A percentile compares a stretch with the other conserved stretches of the same genome.
Evolutionary conservation across 129 eudicot species (phyloP).

Genomic region (Cynara cardunculus): DNA sequence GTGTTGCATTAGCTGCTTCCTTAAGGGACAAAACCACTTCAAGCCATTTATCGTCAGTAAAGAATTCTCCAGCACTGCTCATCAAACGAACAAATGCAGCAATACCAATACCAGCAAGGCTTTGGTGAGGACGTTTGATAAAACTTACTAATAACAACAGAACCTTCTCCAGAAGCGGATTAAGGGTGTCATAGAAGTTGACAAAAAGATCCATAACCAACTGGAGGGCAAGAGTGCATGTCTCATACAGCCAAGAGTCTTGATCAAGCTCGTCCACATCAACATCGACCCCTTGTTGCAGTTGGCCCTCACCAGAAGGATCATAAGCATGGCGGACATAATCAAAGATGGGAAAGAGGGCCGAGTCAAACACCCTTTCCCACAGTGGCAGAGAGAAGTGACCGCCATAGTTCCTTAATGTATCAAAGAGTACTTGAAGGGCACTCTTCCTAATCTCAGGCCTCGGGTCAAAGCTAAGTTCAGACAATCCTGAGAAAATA

Average conservation of each 20-base stretch:
- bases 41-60: constrained; percentile 88
- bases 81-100: constrained; percentile 95
- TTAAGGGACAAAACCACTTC: constrained; percentile 80
- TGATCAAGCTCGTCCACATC: constrained; percentile 66
- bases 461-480: constrained; percentile 95
- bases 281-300: constrained; percentile 35
- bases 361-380: constrained; percentile 93
- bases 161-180: constrained; percentile 82
- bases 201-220: constrained; percentile 91
- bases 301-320: constrained; percentile 51
- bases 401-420: constrained; percentile 90
- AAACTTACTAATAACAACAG: constrained; percentile 68
- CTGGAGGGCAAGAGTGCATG: constrained; percentile 94
- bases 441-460: constrained; percentile 93
- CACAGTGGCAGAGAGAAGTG: constrained; percentile 86
- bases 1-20: constrained; percentile 73
- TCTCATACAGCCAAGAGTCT: constrained; percentile 96
- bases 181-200: constrained; percentile 79
- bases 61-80: constrained; percentile 87
- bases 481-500: constrained; percentile 75
- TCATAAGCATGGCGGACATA: constrained; percentile 87
- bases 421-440: constrained; percentile 86
- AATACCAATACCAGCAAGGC: constrained; percentile 97
- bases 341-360: constrained; percentile 89
- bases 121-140: constrained; percentile 94